Evolutionary conservation across 345 rosid species (phyloP).

Genomic region (Orychophragmus violaceus): DNA sequence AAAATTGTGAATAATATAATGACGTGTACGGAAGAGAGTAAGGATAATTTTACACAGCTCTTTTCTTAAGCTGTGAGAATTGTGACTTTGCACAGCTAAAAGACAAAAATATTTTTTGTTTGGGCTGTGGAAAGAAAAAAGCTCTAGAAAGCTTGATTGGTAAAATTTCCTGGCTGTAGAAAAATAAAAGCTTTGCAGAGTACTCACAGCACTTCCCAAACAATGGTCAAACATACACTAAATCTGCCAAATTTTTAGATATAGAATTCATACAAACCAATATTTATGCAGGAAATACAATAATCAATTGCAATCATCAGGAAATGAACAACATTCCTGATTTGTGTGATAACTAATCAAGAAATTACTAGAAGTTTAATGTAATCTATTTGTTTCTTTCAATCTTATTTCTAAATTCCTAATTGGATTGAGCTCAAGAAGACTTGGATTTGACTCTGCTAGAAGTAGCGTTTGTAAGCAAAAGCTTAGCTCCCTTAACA

Average conservation of each 20-base stretch:
- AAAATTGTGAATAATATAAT: too few relatives aligned
- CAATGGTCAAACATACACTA: not conserved
- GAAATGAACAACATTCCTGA: not conserved
- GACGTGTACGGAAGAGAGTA: too few relatives aligned
- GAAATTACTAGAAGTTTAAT: slow-evolving; percentile 2
- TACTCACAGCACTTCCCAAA: too few relatives aligned
- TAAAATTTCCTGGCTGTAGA: too few relatives aligned
- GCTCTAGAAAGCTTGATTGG: too few relatives aligned
- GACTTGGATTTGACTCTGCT: slow-evolving; percentile 31
- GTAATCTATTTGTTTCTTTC: not conserved
- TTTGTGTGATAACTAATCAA: not conserved
- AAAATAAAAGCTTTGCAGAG: too few relatives aligned
- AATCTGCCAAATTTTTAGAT: not conserved
- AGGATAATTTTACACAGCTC: too few relatives aligned
- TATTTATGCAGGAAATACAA: slow-evolving; percentile 10
- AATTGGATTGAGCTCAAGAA: slow-evolving; percentile 1
- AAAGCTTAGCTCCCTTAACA: slow-evolving; percentile 52
- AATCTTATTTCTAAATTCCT: slow-evolving; percentile 18
- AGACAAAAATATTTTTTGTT: too few relatives aligned
- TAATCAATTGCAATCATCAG: slow-evolving; percentile 5
- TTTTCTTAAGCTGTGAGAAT: too few relatives aligned
- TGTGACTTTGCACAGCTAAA: too few relatives aligned
- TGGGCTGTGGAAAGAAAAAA: too few relatives aligned
- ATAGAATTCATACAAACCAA: not conserved
- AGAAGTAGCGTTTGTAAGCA: slow-evolving; percentile 39